Evolutionary conservation across 371 early-diverging fungal species (phyloP), one percentile per base, ranked within the genome.

Genomic region (Nosema muscidifuracis): DNA sequence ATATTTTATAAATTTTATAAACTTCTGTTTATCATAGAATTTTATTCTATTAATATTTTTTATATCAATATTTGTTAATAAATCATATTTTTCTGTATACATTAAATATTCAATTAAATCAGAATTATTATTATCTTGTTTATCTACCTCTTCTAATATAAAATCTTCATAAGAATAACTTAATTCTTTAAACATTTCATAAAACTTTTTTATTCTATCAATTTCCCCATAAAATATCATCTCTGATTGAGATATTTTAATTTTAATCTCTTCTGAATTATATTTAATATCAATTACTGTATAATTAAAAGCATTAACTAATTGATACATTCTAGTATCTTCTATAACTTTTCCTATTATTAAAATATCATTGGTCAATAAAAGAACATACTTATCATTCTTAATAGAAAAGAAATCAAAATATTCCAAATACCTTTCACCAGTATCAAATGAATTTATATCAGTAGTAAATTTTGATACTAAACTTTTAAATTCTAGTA

Each of bases 321-420:
- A 55, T 18, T n/a, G 40, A 63, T 69, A 77, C n/a, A 73, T 69
- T 43, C 34, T 62, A 61, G 22, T 22, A 63, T 51, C 36, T 38
- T 65, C 16, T 7, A 42, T 47, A 0, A 60, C 34, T 18, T 56
- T 40, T 30, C 73, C 79, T 18, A 79, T 70, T 47, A 79, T 42
- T 33, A 79, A 31, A 20, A 79, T 34, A 42, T 79, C 79, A 67
- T 79, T 79, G 7, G 76, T 58, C 22, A 79, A 30, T 24, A 79
- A 13, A 20, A 66, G 55, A 16, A 70, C 31, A 44, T 40, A 62
- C 33, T 64, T 40, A 20, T 40, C 43, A 15, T 72, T 64, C 9
- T 69, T 56, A 33, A 34, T 69, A n/a, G n/a, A n/a, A 50, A 72
- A 66, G 47, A 36, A 36, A 15, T 64, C 69, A 22, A 50, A 42